These are phyloP conservation scores for Mucor indicus DNA, from an alignment of 371 early-diverging fungal genomes.

Conservation along the genomic window DNA sequence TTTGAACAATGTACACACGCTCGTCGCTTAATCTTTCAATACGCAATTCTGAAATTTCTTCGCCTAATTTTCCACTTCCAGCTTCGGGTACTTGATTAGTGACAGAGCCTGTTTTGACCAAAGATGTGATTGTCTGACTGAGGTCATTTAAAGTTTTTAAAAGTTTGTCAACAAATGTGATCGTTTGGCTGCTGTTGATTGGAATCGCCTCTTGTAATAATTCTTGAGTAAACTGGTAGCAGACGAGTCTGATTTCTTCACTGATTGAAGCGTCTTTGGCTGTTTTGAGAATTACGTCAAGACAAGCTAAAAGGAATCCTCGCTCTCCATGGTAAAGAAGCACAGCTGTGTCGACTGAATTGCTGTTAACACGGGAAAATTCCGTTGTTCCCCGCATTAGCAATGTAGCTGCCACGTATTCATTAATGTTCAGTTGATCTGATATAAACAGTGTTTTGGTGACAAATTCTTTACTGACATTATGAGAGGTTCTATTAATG, in stretches of 20 bases:
- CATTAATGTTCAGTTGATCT: constrained; percentile 79
- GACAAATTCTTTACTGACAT: constrained; percentile 71
- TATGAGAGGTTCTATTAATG: constrained; percentile 50
- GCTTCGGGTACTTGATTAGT: constrained; percentile 24
- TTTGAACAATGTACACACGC: constrained; percentile 54
- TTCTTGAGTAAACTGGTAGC: constrained; percentile 25
- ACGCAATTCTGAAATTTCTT: constrained; percentile 45
- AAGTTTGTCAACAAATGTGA: constrained; percentile 18
- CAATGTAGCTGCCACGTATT: constrained; percentile 72
- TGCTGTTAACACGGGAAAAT: constrained; percentile 49
- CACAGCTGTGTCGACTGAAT: constrained; percentile 66
- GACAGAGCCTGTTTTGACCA: constrained; percentile 26
- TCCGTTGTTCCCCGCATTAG: constrained; percentile 61
- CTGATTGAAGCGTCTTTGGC: constrained; percentile 45
- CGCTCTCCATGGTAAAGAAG: constrained; percentile 71
- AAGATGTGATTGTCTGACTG: constrained; percentile 23
- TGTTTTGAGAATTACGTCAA: constrained; percentile 61
- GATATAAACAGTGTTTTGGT: constrained; percentile 66
- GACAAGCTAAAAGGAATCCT: constrained; percentile 56
- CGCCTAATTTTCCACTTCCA: constrained; percentile 34
- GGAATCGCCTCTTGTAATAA: constrained; percentile 11
- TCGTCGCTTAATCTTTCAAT: constrained; percentile 54
- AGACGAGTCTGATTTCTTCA: constrained; percentile 44
- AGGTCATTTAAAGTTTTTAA: constrained; percentile 13
- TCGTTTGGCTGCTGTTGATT: not conserved